These are phyloP conservation scores for Angophora floribunda DNA, from an alignment of 345 rosid species.

Conservation along the genomic window DNA sequence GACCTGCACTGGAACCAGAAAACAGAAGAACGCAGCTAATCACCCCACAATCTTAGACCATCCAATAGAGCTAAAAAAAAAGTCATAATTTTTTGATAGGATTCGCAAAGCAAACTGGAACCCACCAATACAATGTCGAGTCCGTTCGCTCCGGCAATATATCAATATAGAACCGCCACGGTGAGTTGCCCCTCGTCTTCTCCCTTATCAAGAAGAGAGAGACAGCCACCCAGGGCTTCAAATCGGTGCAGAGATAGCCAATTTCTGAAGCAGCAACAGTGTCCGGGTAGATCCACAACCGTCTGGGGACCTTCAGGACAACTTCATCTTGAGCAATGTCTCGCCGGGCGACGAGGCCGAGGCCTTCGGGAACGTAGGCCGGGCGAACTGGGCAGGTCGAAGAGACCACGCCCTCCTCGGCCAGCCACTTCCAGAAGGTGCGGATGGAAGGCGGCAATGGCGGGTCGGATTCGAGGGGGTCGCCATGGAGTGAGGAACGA, in stretches of 20 bases:
- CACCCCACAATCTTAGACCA: not conserved
- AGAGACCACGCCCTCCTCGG: constrained; percentile 6
- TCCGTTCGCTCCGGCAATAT: constrained; percentile 1
- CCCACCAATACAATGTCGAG: constrained; percentile 14
- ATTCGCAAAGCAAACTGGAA: not conserved
- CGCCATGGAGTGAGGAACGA: not conserved
- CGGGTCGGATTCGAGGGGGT: constrained; percentile 3
- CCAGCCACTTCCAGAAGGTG: constrained; percentile 16
- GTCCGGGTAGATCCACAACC: constrained; percentile 13
- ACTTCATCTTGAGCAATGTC: constrained; percentile 8
- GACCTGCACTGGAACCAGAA: constrained; percentile 12
- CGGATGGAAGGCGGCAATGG: not conserved
- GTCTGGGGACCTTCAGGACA: constrained; percentile 1
- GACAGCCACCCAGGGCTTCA: constrained; percentile 11
- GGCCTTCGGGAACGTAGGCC: constrained; percentile 5
- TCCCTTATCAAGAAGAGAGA: constrained; percentile 10
- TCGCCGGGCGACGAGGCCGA: constrained; percentile 10
- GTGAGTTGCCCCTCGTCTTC: not conserved
- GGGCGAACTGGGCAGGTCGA: constrained; percentile 4
- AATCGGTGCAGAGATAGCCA: not conserved
- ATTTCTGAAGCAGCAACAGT: constrained; percentile 7
- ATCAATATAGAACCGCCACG: constrained; percentile 7
- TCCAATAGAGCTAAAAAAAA: not conserved
- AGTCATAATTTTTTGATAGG: not conserved
- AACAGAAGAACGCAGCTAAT: not conserved